phyloP scores from a whole-genome alignment of 768 basidiomycete genomes.

The Heimioporus sp. region DNA sequence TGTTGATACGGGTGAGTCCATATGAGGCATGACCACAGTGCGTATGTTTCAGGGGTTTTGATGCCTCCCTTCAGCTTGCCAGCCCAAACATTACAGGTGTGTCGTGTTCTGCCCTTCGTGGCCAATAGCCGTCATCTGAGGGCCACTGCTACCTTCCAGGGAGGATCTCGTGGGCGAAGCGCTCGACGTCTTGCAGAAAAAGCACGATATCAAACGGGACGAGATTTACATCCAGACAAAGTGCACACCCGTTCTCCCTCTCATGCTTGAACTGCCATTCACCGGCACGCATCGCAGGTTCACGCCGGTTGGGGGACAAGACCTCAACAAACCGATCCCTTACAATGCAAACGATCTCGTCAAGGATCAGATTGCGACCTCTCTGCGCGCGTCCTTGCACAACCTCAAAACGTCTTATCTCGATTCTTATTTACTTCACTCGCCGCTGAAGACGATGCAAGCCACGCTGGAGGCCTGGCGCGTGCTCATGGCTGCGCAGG shows the following conservation, averaged over 20 bases:
- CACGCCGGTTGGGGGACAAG: slow-evolving; percentile 74
- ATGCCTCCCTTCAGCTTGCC: slow-evolving; percentile 45
- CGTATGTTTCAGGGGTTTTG: slow-evolving; percentile 12
- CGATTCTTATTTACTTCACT: slow-evolving; percentile 79
- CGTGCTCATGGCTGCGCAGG: slow-evolving; percentile 57
- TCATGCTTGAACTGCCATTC: background rate
- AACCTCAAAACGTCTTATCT: slow-evolving; percentile 73
- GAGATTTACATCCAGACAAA: slow-evolving; percentile 82
- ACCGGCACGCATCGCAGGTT: slow-evolving; percentile 44
- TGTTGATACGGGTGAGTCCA: slow-evolving; percentile 74
- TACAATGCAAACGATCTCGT: slow-evolving; percentile 58
- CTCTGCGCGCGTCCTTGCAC: slow-evolving; percentile 59
- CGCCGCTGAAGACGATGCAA: slow-evolving; percentile 57
- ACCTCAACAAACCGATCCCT: slow-evolving; percentile 64
- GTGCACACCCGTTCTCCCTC: slow-evolving; percentile 34
- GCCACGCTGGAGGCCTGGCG: slow-evolving; percentile 71
- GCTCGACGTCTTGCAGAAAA: slow-evolving; percentile 49
- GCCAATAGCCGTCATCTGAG: background rate
- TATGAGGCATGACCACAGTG: background rate
- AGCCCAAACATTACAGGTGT: slow-evolving; percentile 72
- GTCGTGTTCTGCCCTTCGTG: background rate
- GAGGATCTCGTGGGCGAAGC: slow-evolving; percentile 83
- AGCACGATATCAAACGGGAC: slow-evolving; percentile 63
- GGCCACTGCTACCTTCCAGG: slow-evolving; percentile 31
- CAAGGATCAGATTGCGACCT: slow-evolving; percentile 57